Base-by-base conservation (phyloP, 2,329 filamentous ascomycete species). In the Penicillium palitans region DNA sequence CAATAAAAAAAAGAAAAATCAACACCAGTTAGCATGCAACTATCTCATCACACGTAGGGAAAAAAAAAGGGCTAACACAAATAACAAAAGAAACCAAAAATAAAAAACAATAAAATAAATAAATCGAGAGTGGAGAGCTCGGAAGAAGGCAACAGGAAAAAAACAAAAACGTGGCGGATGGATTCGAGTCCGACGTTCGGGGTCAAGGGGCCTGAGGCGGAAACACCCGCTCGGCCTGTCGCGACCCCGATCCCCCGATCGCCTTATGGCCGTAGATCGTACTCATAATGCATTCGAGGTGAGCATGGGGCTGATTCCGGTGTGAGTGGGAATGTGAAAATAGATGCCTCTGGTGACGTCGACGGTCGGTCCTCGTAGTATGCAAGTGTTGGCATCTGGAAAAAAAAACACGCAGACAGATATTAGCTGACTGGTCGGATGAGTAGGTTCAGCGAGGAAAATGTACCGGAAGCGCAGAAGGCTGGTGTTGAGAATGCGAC, bases 391-490 rank as follows among this genome's bases (percentile, higher is more conserved):
- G 64, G 66, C 62, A 68, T 64, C 66, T 68, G 60, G 45, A 59
- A 58, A 51, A 53, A 55, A 55, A 39, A 57, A 57, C 31, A 51
- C 48, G 58, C 52, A 58, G 50, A 42, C 40, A 57, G 40, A 55
- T 24, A 68, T 67, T 67, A 67, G 65, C 65, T 57, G 63, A 53
- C 55, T 73, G 67, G 61, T 71, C 70, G 61, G 9, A 74, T 35
- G 45, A 48, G 21, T 64, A 52, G 72, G 66, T 63, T 65, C 64
- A 68, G 64, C 68, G 69, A 68, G 69, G 70, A 68, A 66, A 70
- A 76, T 75, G 75, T 79, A 80, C 78, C 74, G 77, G 74, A 66
- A 76, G 70, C 61, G 69, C 71, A 44, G 72, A 41, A 31, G 40
- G 27, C 21, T 33, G 33, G 2, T 46, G 67, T 48, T 77, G 74